These are phyloP conservation scores for Kodamaea alishanica DNA, from an alignment of 1,139 yeast species.

Conservation along the genomic window DNA sequence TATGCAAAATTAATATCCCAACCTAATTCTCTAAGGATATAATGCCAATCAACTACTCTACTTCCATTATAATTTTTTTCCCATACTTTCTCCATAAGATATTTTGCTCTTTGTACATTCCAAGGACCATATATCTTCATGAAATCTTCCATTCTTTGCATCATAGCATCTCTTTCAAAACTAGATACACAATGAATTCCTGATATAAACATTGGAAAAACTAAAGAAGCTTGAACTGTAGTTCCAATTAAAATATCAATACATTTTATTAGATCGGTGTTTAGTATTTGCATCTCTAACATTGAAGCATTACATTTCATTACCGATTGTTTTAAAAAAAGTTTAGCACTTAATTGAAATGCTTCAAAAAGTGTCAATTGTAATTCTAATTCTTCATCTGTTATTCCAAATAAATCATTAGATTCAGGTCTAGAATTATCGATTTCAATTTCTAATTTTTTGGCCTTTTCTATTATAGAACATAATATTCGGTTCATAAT, in stretches of 20 bases:
- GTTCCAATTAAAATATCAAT: constrained; percentile 63
- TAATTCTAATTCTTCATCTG: constrained; percentile 54
- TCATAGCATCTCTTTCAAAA: constrained; percentile 50
- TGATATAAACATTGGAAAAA: constrained; percentile 74
- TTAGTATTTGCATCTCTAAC: constrained; percentile 59
- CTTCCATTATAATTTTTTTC: constrained; percentile 36
- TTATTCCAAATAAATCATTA: constrained; percentile 44
- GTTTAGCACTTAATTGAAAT: constrained; percentile 65
- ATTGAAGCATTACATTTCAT: constrained; percentile 58
- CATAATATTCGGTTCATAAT: constrained; percentile 21
- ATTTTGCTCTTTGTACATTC: constrained; percentile 59
- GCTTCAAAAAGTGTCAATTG: constrained; percentile 72
- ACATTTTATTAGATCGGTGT: constrained; percentile 52
- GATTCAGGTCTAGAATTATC: constrained; percentile 54
- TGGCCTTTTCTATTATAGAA: constrained; percentile 35
- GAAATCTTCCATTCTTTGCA: constrained; percentile 50
- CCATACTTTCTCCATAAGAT: constrained; percentile 56
- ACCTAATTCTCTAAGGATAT: constrained; percentile 58
- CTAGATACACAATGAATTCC: constrained; percentile 62
- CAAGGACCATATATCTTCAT: constrained; percentile 63
- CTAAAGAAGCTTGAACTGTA: constrained; percentile 65
- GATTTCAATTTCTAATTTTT: constrained; percentile 47
- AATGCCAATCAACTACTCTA: constrained; percentile 59
- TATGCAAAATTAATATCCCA: constrained; percentile 78
- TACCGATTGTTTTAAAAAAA: constrained; percentile 65